phyloP scores from a whole-genome alignment of 768 basidiomycete species.

The Xerocomus brunneocitrinus region DNA sequence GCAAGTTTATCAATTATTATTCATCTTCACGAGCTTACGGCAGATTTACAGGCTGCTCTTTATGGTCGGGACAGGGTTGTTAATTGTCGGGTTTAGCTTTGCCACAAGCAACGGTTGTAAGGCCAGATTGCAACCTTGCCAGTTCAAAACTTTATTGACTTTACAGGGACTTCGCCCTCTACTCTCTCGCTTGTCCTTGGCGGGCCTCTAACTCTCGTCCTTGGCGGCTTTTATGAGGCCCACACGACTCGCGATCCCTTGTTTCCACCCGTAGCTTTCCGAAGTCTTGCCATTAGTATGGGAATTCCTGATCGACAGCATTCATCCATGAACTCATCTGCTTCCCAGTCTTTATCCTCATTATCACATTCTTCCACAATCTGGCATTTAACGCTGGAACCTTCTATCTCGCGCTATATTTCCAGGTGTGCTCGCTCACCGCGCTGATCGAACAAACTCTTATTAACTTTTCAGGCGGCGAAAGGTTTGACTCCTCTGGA shows the following conservation, averaged over 20 bases:
- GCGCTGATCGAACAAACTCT: slow-evolving; percentile 1
- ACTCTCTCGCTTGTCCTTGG: slow-evolving; percentile 57
- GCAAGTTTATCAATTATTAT: slow-evolving; percentile 41
- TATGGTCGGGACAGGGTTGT: slow-evolving; percentile 67
- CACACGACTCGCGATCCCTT: slow-evolving; percentile 64
- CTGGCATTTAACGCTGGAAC: slow-evolving; percentile 81
- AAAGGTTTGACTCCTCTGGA: slow-evolving; percentile 65
- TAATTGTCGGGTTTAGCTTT: slow-evolving; percentile 79
- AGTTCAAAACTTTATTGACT: slow-evolving; percentile 11
- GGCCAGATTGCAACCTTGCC: slow-evolving; percentile 20
- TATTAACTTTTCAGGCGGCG: slow-evolving; percentile 47
- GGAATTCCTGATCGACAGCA: slow-evolving; percentile 10
- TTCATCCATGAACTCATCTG: slow-evolving; percentile 9
- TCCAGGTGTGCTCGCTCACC: slow-evolving; percentile 50
- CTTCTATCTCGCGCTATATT: slow-evolving; percentile 81
- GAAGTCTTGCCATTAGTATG: slow-evolving; percentile 55
- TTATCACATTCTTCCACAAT: slow-evolving; percentile 76
- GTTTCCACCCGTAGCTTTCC: slow-evolving; percentile 64
- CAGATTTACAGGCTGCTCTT: slow-evolving; percentile 54
- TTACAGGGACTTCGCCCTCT: slow-evolving; percentile 56
- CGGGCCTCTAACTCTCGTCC: slow-evolving; percentile 51
- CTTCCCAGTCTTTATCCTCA: slow-evolving; percentile 54
- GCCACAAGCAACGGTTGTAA: slow-evolving; percentile 65
- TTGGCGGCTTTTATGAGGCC: slow-evolving; percentile 65
- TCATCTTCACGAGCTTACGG: slow-evolving; percentile 17